Percentiles rank a stretch among this genome's conserved stretches.
Evolutionary conservation across 1,139 yeast genomes (phyloP).

Genomic region (Yamadazyma triangularis): DNA sequence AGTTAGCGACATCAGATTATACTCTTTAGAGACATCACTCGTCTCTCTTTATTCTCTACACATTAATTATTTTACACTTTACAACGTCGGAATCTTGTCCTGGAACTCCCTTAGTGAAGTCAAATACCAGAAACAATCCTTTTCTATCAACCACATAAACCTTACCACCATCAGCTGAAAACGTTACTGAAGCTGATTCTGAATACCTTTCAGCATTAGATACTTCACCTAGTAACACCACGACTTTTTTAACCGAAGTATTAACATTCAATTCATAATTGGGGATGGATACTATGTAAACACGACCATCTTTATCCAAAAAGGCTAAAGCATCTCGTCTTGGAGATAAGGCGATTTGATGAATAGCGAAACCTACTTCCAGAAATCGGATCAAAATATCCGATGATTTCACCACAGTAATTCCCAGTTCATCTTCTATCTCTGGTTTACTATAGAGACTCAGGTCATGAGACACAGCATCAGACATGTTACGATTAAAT

Average conservation of each 20-base stretch:
- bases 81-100: conserved; percentile 69
- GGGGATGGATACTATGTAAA: conserved; percentile 67
- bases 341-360: conserved; percentile 72
- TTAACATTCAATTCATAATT: conserved; percentile 36
- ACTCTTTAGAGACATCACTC: too few relatives aligned
- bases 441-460: conserved; percentile 17
- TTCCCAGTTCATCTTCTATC: conserved; percentile 15
- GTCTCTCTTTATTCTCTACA: too few relatives aligned
- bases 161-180: conserved; percentile 78
- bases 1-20: too few relatives aligned
- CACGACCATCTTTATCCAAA: conserved; percentile 70
- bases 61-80: conserved; percentile 57
- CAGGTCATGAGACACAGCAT: conserved; percentile 15
- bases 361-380: conserved; percentile 80
- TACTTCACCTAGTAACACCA: conserved; percentile 73
- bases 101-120: conserved; percentile 86
- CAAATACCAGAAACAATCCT: conserved; percentile 74
- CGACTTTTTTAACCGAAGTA: conserved; percentile 40
- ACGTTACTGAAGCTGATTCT: conserved; percentile 72
- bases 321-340: conserved; percentile 83
- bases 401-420: conserved; percentile 24
- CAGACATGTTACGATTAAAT: conserved; percentile 10
- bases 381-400: conserved; percentile 48
- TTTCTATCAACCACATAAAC: conserved; percentile 74
- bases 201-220: conserved; percentile 63